Evolutionary conservation across 768 basidiomycete species (phyloP).

Genomic region (Tulasnella sp.): DNA sequence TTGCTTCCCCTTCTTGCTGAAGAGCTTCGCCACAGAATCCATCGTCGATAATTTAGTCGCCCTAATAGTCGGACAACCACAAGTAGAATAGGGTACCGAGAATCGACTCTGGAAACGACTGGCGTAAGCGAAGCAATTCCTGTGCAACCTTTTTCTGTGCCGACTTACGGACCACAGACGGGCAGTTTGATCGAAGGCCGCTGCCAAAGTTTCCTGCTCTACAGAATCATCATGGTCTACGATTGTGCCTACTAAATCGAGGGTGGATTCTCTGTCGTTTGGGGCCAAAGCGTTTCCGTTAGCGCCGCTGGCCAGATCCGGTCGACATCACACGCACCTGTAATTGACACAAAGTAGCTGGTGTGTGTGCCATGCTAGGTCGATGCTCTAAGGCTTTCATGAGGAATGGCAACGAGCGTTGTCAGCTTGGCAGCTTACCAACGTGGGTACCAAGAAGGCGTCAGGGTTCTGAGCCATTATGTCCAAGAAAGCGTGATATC

Average conservation of each 20-base stretch:
- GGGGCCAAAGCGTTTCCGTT: neutral
- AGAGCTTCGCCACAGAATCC: neutral
- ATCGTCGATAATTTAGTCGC: neutral
- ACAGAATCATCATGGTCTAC: constrained; percentile 23
- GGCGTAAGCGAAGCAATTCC: neutral
- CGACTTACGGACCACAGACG: constrained; percentile 5
- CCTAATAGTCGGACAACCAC: constrained; percentile 45
- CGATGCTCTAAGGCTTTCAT: constrained; percentile 7
- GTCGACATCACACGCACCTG: constrained; percentile 5
- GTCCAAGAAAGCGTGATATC: constrained; percentile 25
- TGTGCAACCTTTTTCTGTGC: neutral
- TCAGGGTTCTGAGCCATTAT: constrained; percentile 20
- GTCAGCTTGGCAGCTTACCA: constrained; percentile 7
- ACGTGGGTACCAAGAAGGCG: constrained; percentile 21
- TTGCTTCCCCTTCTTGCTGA: neutral
- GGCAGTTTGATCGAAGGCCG: neutral
- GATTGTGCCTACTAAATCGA: constrained; percentile 12
- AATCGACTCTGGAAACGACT: constrained; percentile 37
- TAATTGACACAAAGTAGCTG: constrained; percentile 22
- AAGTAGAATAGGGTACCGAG: constrained; percentile 46
- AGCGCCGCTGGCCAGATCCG: neutral
- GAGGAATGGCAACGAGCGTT: neutral
- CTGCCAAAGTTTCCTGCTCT: constrained; percentile 9
- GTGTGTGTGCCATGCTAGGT: constrained; percentile 25
- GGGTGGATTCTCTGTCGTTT: constrained; percentile 10